phyloP scores from a whole-genome alignment of 345 rosid genomes.

The Eucalyptus caleyi region DNA sequence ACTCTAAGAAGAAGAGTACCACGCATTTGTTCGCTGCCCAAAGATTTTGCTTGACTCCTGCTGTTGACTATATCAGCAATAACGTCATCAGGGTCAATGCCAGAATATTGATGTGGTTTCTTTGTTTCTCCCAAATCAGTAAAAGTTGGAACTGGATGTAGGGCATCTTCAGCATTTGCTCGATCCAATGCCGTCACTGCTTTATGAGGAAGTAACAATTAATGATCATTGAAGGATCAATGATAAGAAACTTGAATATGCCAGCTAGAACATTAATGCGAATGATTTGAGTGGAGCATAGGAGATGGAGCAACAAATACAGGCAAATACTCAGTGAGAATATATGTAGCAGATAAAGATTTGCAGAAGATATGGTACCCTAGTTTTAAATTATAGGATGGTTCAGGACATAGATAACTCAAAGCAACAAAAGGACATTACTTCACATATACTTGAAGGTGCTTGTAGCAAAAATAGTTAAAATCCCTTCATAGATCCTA shows the following conservation, averaged over 20 bases:
- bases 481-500: not conserved
- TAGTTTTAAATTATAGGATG: not conserved
- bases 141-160: conserved; percentile 52
- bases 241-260: not conserved
- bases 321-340: not conserved
- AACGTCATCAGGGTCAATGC: conserved; percentile 16
- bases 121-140: conserved; percentile 29
- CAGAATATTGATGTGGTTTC: conserved; percentile 9
- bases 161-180: conserved; percentile 80
- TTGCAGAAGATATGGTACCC: not conserved
- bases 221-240: not conserved
- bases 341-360: not conserved
- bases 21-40: not conserved
- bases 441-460: not conserved
- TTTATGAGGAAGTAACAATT: conserved; percentile 1
- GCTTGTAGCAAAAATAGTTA: not conserved
- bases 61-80: conserved; percentile 30
- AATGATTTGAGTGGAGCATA: not conserved
- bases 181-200: conserved; percentile 86
- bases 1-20: not conserved
- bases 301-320: not conserved
- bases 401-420: not conserved
- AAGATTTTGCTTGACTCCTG: not conserved
- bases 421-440: not conserved
- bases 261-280: not conserved